A percentile compares a stretch with the other conserved stretches of the same genome.
Evolutionary conservation across 2,329 filamentous ascomycete species (phyloP).

Genomic region (Biscogniauxia mediterranea): DNA sequence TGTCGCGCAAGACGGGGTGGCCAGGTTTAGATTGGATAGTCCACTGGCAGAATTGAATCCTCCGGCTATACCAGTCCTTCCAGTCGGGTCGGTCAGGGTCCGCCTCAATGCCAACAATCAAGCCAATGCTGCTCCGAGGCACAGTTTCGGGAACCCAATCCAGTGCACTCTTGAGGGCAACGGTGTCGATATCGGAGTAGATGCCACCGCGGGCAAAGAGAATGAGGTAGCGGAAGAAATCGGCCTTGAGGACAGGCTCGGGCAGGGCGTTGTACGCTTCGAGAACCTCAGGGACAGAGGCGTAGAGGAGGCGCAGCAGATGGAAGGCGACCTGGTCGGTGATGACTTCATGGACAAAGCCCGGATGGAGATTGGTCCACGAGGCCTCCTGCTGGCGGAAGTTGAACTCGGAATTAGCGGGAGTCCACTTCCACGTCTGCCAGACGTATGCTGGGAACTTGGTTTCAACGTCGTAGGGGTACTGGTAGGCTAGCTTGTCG

Average conservation of each 20-base stretch:
- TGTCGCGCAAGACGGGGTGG: constrained; percentile 84
- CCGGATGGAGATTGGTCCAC: constrained; percentile 84
- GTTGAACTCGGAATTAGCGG: constrained; percentile 71
- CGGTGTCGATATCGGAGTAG: constrained; percentile 92
- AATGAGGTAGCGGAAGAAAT: constrained; percentile 76
- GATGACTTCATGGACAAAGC: constrained; percentile 94
- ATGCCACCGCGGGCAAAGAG: constrained; percentile 60
- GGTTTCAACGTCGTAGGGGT: constrained; percentile 82
- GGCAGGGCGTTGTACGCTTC: constrained; percentile 74
- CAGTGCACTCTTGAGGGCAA: constrained; percentile 74
- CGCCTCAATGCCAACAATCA: constrained; percentile 93
- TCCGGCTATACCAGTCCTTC: constrained; percentile 91
- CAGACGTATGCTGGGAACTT: constrained; percentile 98
- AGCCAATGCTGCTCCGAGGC: constrained; percentile 72
- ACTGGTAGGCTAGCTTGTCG: constrained; percentile 88
- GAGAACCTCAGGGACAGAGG: constrained; percentile 73
- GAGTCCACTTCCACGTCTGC: constrained; percentile 96
- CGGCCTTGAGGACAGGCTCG: constrained; percentile 72
- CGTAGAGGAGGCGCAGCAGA: constrained; percentile 82
- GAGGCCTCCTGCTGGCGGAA: constrained; percentile 84
- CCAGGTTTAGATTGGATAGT: constrained; percentile 95
- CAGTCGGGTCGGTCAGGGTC: constrained; percentile 92
- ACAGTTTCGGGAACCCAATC: constrained; percentile 85
- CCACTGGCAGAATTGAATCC: constrained; percentile 99
- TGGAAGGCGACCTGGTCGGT: constrained; percentile 84